A percentile compares a stretch with the other conserved stretches of the same genome.
phyloP scores from a whole-genome alignment of 306 rosid genomes.

The Canavalia gladiata region DNA sequence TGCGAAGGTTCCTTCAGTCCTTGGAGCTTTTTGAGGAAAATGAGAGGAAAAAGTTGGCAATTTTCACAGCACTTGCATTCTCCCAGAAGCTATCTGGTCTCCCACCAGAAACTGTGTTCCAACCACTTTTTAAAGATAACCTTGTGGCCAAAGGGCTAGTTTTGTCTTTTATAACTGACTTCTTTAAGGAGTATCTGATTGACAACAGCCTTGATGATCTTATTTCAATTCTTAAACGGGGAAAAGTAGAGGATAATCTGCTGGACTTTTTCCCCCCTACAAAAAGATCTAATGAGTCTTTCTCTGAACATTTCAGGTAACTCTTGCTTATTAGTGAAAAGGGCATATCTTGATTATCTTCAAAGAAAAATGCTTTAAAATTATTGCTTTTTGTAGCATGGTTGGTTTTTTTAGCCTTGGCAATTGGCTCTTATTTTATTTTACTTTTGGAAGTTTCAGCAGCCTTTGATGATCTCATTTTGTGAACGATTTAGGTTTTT shows the following conservation, averaged over 20 bases:
- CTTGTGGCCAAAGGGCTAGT: conserved; percentile 99
- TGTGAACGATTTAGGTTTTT: not conserved
- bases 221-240: conserved; percentile 93
- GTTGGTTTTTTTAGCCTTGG: conserved; percentile 1
- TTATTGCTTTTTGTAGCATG: not conserved
- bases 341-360: not conserved
- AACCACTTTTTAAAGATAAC: conserved; percentile 97
- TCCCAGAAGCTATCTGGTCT: conserved; percentile 99
- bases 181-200: conserved; percentile 93
- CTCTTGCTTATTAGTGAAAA: conserved; percentile 37
- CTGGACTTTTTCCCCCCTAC: conserved; percentile 88
- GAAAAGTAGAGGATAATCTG: conserved; percentile 96
- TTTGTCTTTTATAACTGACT: conserved; percentile 90
- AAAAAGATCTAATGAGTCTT: conserved; percentile 82
- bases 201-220: conserved; percentile 99
- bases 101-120: conserved; percentile 98
- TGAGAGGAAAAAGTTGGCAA: conserved; percentile 98
- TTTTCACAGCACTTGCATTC: conserved; percentile 98
- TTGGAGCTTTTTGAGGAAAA: conserved; percentile 98
- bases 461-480: conserved; percentile 1
- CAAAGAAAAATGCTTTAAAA: not conserved
- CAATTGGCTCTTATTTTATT: conserved; percentile 11
- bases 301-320: conserved; percentile 98
- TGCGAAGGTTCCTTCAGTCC: conserved; percentile 94
- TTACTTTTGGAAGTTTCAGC: not conserved